Conservation (phyloP, 2,329 filamentous ascomycete species). For the Curvularia eragrostidis region DNA sequence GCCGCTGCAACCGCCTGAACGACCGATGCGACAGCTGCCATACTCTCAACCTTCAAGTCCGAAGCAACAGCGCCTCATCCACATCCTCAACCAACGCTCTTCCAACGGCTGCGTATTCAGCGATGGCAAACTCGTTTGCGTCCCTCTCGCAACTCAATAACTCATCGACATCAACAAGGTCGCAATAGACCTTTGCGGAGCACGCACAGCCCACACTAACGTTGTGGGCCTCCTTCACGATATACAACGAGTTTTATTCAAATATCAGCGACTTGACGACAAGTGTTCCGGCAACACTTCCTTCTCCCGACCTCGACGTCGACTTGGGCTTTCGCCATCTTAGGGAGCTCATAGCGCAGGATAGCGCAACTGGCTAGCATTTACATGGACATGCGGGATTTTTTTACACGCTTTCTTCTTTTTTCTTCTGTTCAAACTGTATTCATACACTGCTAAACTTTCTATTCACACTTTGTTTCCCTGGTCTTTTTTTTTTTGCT, state of each 20-base stretch:
- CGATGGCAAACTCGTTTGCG: conserved; percentile 51
- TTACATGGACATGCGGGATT: conserved; percentile 9
- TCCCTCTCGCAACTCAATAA: conserved; percentile 45
- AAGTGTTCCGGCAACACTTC: conserved; percentile 22
- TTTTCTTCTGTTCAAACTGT: conserved; percentile 5
- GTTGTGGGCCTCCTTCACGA: conserved; percentile 17
- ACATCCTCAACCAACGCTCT: conserved; percentile 37
- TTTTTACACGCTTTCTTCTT: not conserved
- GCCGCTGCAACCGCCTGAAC: conserved; percentile 48
- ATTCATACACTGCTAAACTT: conserved; percentile 3
- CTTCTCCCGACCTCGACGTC: conserved; percentile 2
- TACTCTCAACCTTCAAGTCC: conserved; percentile 50
- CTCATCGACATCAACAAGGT: conserved; percentile 29
- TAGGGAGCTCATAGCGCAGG: not conserved
- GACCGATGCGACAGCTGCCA: conserved; percentile 50
- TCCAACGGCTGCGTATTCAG: conserved; percentile 45
- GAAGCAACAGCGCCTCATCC: conserved; percentile 43
- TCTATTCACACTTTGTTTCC: conserved; percentile 8
- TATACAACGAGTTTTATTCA: conserved; percentile 25
- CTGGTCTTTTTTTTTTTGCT: not conserved
- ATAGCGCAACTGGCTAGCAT: conserved; percentile 16
- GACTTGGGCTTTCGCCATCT: not conserved
- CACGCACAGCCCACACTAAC: not conserved
- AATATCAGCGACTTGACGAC: conserved; percentile 31
- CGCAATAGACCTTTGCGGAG: conserved; percentile 24